These are phyloP conservation scores for Cicer judaicum DNA, from an alignment of 306 rosid species.

Conservation along the genomic window DNA sequence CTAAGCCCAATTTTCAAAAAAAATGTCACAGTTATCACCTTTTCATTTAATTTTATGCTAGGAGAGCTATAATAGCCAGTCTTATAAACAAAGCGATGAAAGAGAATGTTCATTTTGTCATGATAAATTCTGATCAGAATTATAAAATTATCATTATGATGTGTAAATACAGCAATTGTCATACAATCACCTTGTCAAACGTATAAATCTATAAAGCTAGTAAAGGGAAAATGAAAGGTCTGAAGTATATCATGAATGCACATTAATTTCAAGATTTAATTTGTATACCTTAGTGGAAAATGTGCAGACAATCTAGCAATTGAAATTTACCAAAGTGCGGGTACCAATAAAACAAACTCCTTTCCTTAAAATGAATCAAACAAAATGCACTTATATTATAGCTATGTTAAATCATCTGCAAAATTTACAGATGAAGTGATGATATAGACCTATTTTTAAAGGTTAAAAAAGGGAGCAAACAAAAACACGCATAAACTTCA, in stretches of 20 bases:
- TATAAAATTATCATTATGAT: neutral
- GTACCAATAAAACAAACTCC: constrained; percentile 1
- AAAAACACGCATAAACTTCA: constrained; percentile 5
- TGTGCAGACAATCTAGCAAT: neutral
- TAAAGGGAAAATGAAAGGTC: constrained; percentile 23
- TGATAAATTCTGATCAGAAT: constrained; percentile 19
- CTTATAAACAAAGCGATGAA: neutral
- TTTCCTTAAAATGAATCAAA: neutral
- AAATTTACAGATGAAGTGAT: constrained; percentile 1
- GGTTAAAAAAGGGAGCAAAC: neutral
- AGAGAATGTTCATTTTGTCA: neutral
- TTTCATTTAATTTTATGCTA: constrained; percentile 21
- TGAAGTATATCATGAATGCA: neutral
- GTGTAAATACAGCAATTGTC: constrained; percentile 15
- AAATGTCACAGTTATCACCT: constrained; percentile 1
- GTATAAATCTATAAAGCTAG: constrained; percentile 1
- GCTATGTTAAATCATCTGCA: constrained; percentile 17
- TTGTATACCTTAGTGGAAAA: constrained; percentile 12
- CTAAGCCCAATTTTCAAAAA: neutral
- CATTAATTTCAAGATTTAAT: neutral
- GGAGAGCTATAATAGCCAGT: constrained; percentile 5
- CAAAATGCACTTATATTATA: neutral
- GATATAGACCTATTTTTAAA: neutral
- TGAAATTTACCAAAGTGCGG: neutral
- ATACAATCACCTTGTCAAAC: constrained; percentile 9